Evolutionary conservation across 2,329 filamentous ascomycete genomes (phyloP), one percentile per base, ranked within the genome.

Genomic region (Alternaria infectoria): DNA sequence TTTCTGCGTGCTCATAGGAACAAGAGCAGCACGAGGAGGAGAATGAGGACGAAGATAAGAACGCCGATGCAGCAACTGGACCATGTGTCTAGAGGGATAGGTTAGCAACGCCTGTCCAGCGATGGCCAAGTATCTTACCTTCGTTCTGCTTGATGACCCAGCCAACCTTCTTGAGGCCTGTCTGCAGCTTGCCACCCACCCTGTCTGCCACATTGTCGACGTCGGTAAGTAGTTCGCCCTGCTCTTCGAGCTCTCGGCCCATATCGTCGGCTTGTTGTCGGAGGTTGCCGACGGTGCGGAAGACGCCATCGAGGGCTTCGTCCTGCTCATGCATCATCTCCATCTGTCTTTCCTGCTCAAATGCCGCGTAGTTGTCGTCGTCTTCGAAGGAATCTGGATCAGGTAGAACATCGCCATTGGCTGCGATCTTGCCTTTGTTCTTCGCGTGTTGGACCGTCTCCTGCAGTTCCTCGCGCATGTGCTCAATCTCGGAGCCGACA

Each of bases 261-360:
- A 99, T 99, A 72, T 93, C 92, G 80, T 96, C 90, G 2, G 96
- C 96, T 85, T 98, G 96, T 76, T 91, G 86, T 59, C 95, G 86
- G 76, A 99, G 82, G 77, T 93, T 97, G 3, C 94, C 95, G 23
- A 99, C 96, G 1, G 95, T 98, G 69, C 90, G 88, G 77, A 96
- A 97, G 50, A 99, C 95, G 15, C 92, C 92, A 77, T 98, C 95
- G 2, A 99, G 86, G 73, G 96, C 91, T 81, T 94, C 86, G 78
- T 99, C 96, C 84, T 99, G 96, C 80, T 97, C 93, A 69, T 91
- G 88, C 91, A 99, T 94, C 81, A 99, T 91, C 81, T 94, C 88
- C 76, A 91, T 79, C 83, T 99, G 96, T 78, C 96, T 89, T 81
- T 96, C 90, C 80, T 97, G 91, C 84, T 98, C 95, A 74, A 97